Evolutionary conservation across 306 rosid genomes (phyloP), one percentile per base, ranked within the genome.

Genomic region (Sesbania bispinosa): DNA sequence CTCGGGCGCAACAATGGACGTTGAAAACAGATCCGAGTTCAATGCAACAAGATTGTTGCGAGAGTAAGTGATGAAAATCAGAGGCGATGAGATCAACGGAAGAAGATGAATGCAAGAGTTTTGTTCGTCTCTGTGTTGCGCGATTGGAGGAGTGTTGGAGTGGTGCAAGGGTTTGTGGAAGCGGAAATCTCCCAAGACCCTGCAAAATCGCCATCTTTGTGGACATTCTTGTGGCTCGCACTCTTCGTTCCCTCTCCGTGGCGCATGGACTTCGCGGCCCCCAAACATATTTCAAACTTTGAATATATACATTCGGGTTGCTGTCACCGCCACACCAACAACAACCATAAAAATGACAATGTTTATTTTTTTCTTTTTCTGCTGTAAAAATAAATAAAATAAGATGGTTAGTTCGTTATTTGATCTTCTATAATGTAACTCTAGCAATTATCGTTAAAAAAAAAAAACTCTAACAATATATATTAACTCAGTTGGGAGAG

Each of bases 181-280:
- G 69, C 26, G 71, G 59, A 73, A 78, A 64, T 73, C 55, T 60
- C 74, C 38, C 29, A 74, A 73, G 32, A 46, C 41, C 92, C 96
- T 81, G 80, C 84, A 85, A 51, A 81, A 71, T 85, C 87, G 92
- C 90, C 96, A 86, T 77, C 48, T 50, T 73, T 77, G 71, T 45
- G 84, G 87, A 79, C 60, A 43, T 64, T 80, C 86, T 76, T 82
- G 89, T 84, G 89, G 85, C 45, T 68, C 89, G 79, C 74, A 75
- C 77, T 53, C 76, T 54, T 69, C n/a, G n/a, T n/a, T n/a, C 52
- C 18, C 76, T 10, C 77, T 24, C 68, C 75, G 61, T 48, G 45
- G 15, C 51, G 54, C 74, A 18, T 45, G 71, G 61, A 36, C 26
- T 68, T 43, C 58, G 70, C 76, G 67, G 62, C 48, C 35, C 32